A percentile compares a stretch with the other conserved stretches of the same genome.
Evolutionary conservation across 2,329 filamentous ascomycete genomes (phyloP).

Genomic region (Verticillium longisporum): DNA sequence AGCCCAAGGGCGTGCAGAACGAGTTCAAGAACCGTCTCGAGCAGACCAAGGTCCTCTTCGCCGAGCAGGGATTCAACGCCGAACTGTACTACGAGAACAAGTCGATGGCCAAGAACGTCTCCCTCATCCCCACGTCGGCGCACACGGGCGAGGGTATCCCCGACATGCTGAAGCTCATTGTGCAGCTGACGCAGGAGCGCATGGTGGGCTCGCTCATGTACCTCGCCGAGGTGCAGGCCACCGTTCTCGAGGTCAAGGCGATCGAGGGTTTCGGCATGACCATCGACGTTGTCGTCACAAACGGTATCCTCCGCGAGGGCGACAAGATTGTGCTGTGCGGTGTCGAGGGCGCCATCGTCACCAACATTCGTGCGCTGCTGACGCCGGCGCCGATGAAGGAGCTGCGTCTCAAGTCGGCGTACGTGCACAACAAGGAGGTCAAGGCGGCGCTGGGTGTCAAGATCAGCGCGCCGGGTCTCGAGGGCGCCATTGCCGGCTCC

Average conservation of each 20-base stretch:
- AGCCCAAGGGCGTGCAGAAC: slow-evolving; percentile 88
- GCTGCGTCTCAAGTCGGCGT: slow-evolving; percentile 87
- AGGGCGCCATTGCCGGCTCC: slow-evolving; percentile 93
- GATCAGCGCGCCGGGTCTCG: slow-evolving; percentile 92
- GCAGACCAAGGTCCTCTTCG: slow-evolving; percentile 87
- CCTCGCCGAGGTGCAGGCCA: slow-evolving; percentile 93
- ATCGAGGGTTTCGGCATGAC: slow-evolving; percentile 99
- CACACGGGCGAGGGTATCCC: slow-evolving; percentile 99
- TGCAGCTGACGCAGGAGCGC: slow-evolving; percentile 88
- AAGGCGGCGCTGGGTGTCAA: slow-evolving; percentile 98
- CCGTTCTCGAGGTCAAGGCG: slow-evolving; percentile 96
- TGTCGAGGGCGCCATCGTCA: slow-evolving; percentile 92
- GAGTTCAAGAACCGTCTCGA: slow-evolving; percentile 89
- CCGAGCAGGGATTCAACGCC: slow-evolving; percentile 96
- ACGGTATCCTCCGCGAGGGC: slow-evolving; percentile 89
- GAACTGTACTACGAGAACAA: slow-evolving; percentile 98
- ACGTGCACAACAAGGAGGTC: slow-evolving; percentile 99
- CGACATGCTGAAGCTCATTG: slow-evolving; percentile 94
- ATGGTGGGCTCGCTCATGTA: slow-evolving; percentile 99
- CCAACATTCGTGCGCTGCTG: slow-evolving; percentile 88
- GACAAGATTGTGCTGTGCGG: slow-evolving; percentile 93
- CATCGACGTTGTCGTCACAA: slow-evolving; percentile 93
- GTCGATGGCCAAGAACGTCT: slow-evolving; percentile 89
- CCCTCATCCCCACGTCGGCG: slow-evolving; percentile 93
- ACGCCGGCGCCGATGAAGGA: slow-evolving; percentile 92